Conservation (phyloP, 192 early-diverging fungal genomes). For the Fimicolochytrium jonesii region DNA sequence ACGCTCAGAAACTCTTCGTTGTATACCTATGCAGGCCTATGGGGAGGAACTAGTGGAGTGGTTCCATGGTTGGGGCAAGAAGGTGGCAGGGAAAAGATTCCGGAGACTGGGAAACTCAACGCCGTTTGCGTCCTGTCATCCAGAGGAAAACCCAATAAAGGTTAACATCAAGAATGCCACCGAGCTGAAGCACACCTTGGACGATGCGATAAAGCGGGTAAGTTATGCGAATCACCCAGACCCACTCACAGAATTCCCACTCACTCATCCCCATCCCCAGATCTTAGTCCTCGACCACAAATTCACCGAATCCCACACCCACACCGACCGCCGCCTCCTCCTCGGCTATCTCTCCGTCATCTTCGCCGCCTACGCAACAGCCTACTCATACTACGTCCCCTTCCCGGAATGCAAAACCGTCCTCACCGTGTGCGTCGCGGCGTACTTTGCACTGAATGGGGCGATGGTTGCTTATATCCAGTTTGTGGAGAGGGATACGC, state of each 20-base stretch:
- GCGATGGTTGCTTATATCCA: slow-evolving; percentile 27
- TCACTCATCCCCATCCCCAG: slow-evolving; percentile 7
- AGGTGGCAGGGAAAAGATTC: too few relatives aligned
- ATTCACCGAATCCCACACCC: slow-evolving; percentile 64
- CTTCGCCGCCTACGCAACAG: slow-evolving; percentile 62
- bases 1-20: too few relatives aligned
- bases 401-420: slow-evolving; percentile 36
- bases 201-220: slow-evolving; percentile 38
- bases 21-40: too few relatives aligned
- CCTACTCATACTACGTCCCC: slow-evolving; percentile 38
- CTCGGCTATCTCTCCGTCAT: slow-evolving; percentile 73
- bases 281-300: slow-evolving; percentile 33
- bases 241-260: not conserved
- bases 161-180: slow-evolving; percentile 34
- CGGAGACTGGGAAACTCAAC: too few relatives aligned
- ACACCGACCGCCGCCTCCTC: slow-evolving; percentile 75
- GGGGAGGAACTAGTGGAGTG: too few relatives aligned
- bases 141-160: slow-evolving; percentile 27
- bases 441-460: slow-evolving; percentile 38
- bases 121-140: too few relatives aligned
- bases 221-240: not conserved
- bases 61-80: too few relatives aligned
- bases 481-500: slow-evolving; percentile 36
- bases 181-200: slow-evolving; percentile 44
- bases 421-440: slow-evolving; percentile 30